Evolutionary conservation across 192 early-diverging fungal genomes (phyloP).

Genomic region (Podila epicladia): DNA sequence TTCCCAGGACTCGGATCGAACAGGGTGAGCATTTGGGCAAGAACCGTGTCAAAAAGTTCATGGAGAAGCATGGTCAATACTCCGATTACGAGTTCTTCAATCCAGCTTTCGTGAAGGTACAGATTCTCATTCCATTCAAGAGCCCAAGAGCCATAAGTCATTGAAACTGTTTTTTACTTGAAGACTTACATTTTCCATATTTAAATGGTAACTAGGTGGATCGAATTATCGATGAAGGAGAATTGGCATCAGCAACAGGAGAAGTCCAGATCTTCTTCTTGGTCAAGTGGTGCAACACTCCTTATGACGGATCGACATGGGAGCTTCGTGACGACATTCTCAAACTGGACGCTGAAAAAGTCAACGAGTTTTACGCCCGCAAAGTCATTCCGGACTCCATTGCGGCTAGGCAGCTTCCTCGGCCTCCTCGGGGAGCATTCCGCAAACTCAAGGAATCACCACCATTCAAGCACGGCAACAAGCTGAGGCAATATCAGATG

Average conservation of each 20-base stretch:
- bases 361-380: slow-evolving; percentile 73
- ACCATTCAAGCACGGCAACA: slow-evolving; percentile 75
- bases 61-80: slow-evolving; percentile 70
- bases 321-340: slow-evolving; percentile 63
- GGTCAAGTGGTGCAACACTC: slow-evolving; percentile 78
- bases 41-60: slow-evolving; percentile 77
- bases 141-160: too few relatives aligned
- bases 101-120: slow-evolving; percentile 69
- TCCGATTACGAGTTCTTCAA: slow-evolving; percentile 70
- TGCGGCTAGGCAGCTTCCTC: slow-evolving; percentile 47
- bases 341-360: slow-evolving; percentile 69
- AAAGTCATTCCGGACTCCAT: slow-evolving; percentile 67
- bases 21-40: slow-evolving; percentile 67
- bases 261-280: slow-evolving; percentile 71
- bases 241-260: slow-evolving; percentile 62
- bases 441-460: slow-evolving; percentile 72
- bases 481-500: slow-evolving; percentile 78
- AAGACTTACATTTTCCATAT: neutral
- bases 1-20: slow-evolving; percentile 58
- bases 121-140: too few relatives aligned
- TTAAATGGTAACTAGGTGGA: slow-evolving; percentile 64
- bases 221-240: slow-evolving; percentile 86
- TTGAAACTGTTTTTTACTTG: neutral
- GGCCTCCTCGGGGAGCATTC: slow-evolving; percentile 60
- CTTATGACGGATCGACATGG: slow-evolving; percentile 83